Evolutionary conservation across 768 basidiomycete species (phyloP), one percentile per base, ranked within the genome.

Genomic region (Kwoniella pini): DNA sequence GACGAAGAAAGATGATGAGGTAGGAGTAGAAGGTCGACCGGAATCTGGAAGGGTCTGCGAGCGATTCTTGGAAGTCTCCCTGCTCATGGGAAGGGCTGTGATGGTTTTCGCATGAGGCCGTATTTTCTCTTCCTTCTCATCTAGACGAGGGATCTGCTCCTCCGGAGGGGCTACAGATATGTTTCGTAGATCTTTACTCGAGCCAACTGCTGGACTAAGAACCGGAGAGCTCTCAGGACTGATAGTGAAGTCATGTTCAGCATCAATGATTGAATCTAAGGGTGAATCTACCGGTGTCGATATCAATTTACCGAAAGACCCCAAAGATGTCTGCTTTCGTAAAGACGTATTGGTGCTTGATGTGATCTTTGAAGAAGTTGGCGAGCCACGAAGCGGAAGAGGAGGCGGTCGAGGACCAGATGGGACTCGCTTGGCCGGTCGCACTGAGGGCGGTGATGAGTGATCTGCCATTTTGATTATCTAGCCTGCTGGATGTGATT

Each of bases 141-240:
- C 28, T 13, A n/a, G 30, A 40, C 19, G 49, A 17, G 46, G 38
- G 5, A 2, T 49, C 46, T 26, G 56, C 4, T 12, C 22, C 31
- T 28, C 28, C 19, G 28, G 11, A 3, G 51, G 27, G 4, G 19
- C 11, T 15, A 38, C 21, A 17, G 58, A 44, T 24, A 48, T 6
- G 27, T 21, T 26, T 43, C 19, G 30, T 28, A 26, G 12, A 15
- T 62, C 50, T 24, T 31, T 39, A 42, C 49, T 60, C 27, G 58
- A 45, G 17, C 39, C 27, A 15, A 31, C 59, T n/a, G 12, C 33
- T 9, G 59, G 59, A 13, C 17, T 43, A 7, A 54, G 33, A 3
- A 28, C 19, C 17, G 68, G 68, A 1, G 64, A 63, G 10, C 31
- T 38, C 28, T 64, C 65, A 10, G 65, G 63, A 60, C 65, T 64